Percentiles rank a stretch among this genome's conserved stretches.
phyloP scores from a whole-genome alignment of 768 basidiomycete species.

The Phaffia australis region DNA sequence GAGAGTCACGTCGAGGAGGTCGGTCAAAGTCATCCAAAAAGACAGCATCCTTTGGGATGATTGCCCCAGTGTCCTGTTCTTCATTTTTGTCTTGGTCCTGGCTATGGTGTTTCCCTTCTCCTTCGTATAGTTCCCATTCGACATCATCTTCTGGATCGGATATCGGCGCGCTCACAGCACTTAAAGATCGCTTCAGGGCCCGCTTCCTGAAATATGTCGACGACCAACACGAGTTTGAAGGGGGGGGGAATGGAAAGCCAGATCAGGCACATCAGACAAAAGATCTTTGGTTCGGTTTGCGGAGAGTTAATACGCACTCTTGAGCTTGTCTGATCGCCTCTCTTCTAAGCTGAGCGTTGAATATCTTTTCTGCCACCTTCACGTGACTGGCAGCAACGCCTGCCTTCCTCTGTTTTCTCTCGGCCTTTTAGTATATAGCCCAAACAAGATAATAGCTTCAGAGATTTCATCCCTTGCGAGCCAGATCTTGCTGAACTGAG shows the following conservation, averaged over 20 bases:
- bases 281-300: background rate
- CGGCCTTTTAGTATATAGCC: conserved; percentile 46
- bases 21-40: conserved; percentile 73
- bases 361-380: conserved; percentile 77
- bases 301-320: conserved; percentile 30
- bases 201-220: background rate
- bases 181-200: background rate
- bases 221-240: background rate
- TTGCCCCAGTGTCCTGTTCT: conserved; percentile 43
- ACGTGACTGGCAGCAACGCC: conserved; percentile 78
- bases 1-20: conserved; percentile 41
- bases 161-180: background rate
- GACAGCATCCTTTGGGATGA: conserved; percentile 60
- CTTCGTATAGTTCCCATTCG: background rate
- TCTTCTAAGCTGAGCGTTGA: conserved; percentile 84
- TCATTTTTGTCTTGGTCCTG: conserved; percentile 43
- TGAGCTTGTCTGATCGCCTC: conserved; percentile 62
- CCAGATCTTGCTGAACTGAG: background rate
- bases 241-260: background rate
- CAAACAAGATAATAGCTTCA: background rate
- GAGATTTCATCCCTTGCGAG: background rate
- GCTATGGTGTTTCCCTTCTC: background rate
- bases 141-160: background rate
- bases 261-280: background rate
- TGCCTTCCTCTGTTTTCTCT: conserved; percentile 78